phyloP scores from a whole-genome alignment of 2,329 filamentous ascomycete genomes.

The Aspergillus niger region DNA sequence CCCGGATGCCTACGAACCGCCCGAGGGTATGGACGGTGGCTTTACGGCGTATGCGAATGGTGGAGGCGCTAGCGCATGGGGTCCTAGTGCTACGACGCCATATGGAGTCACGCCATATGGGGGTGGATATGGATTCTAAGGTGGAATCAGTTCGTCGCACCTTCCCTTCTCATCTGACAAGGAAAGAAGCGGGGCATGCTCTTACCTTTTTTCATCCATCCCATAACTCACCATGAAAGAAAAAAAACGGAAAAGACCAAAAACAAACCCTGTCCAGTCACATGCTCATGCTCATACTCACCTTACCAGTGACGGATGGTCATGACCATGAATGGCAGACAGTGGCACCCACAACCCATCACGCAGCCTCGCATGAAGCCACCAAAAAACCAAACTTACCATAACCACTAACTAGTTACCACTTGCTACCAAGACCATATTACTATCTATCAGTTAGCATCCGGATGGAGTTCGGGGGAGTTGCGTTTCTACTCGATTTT shows the following conservation, averaged over 20 bases:
- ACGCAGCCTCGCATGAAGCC: too few species aligned
- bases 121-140: slow-evolving; percentile 33
- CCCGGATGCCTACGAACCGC: slow-evolving; percentile 52
- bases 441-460: background rate
- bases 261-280: too few species aligned
- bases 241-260: too few species aligned
- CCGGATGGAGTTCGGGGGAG: background rate
- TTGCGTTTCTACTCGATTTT: background rate
- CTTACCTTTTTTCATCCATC: too few species aligned
- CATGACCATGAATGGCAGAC: too few species aligned
- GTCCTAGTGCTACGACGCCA: slow-evolving; percentile 61
- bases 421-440: background rate
- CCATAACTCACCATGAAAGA: too few species aligned
- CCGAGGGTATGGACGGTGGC: slow-evolving; percentile 46
- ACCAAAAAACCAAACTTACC: background rate
- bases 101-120: slow-evolving; percentile 51
- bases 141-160: background rate
- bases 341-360: too few species aligned
- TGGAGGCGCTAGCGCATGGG: slow-evolving; percentile 66
- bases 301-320: too few species aligned
- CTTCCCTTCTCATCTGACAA: background rate
- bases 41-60: slow-evolving; percentile 49
- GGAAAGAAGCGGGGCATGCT: too few species aligned
- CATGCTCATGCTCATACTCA: too few species aligned
- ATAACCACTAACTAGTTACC: background rate